Evolutionary conservation across 2,329 filamentous ascomycete species (phyloP), one percentile per base, ranked within the genome.

Genomic region (Colletotrichum shisoi): DNA sequence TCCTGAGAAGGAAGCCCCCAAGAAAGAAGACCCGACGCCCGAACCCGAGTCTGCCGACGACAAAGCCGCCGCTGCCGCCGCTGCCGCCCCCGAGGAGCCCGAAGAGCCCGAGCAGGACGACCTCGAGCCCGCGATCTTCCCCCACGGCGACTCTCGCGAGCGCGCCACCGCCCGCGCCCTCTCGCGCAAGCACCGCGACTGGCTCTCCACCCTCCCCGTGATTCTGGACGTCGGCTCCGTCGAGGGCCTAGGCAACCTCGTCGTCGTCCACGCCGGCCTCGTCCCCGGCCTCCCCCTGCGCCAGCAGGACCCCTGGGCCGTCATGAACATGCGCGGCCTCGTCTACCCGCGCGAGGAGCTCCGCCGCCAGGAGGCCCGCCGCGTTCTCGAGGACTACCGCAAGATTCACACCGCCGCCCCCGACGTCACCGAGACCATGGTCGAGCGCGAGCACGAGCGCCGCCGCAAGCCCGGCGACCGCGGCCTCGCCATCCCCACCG

Each of bases 261-360:
- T 90, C 5, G 89, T 93, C 57, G 94, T 94, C 7, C 95, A 98
- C 79, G 94, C 87, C 0, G 95, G 95, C 0, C 83, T 98, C 2
- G 89, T 95, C 0, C 92, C 94, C 0, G 90, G 89, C 5, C 80
- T 96, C 0, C 77, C 85, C 0, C 82, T 96, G 15, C 82, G 89
- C 52, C 81, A 85, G 58, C 94, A 90, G 72, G 84, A 97, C 76
- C 90, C 93, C 0, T 89, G 87, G 76, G 89, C 90, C 58, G 91
- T 91, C 46, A 97, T 97, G 93, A 95, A 93, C 75, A 96, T 99
- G 92, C 88, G 93, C 63, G 91, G 89, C 7, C 85, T 97, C 61
- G 83, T 91, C 71, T 83, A 82, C 70, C 79, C 88, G 7, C 75
- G 74, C 37, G 73, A 76, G 58, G 74, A 78, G 27, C 75, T 79